Percentiles rank a stretch among this genome's conserved stretches.
Conservation (phyloP, 805 yeast species). For the Yamadazyma nakazawae region DNA sequence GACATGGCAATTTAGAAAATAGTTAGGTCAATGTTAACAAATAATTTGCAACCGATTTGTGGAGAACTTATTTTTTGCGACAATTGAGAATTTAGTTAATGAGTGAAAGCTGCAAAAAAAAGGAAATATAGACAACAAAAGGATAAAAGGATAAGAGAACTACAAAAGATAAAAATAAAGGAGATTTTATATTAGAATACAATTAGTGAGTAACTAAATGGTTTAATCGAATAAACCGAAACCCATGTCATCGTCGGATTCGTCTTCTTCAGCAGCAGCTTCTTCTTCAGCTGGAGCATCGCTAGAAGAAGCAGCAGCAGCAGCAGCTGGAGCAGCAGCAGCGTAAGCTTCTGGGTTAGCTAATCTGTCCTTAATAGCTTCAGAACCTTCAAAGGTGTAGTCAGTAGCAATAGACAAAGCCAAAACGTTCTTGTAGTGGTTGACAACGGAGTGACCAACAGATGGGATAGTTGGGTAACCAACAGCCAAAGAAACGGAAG, state of each 20-base stretch:
- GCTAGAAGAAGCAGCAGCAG: constrained; percentile 72
- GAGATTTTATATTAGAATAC: constrained; percentile 10
- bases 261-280: constrained; percentile 72
- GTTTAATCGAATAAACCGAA: constrained; percentile 97
- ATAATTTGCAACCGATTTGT: not conserved
- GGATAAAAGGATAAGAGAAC: not conserved
- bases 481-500: constrained; percentile 94
- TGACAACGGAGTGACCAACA: constrained; percentile 97
- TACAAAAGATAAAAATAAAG: not conserved
- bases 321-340: constrained; percentile 97
- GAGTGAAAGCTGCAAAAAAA: not conserved
- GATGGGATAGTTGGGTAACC: constrained; percentile 99
- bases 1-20: not conserved
- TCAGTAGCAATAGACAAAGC: constrained; percentile 98
- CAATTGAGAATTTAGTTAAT: not conserved
- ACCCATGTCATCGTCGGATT: constrained; percentile 91
- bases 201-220: not conserved
- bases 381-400: constrained; percentile 98
- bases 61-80: not conserved
- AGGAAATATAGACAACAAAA: not conserved
- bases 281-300: constrained; percentile 69
- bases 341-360: constrained; percentile 99
- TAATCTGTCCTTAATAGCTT: constrained; percentile 97
- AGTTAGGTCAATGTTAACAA: not conserved
- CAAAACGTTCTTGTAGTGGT: constrained; percentile 98